These are phyloP conservation scores for Thymus mandschuricus DNA, from an alignment of 257 asterid species.

Conservation along the genomic window DNA sequence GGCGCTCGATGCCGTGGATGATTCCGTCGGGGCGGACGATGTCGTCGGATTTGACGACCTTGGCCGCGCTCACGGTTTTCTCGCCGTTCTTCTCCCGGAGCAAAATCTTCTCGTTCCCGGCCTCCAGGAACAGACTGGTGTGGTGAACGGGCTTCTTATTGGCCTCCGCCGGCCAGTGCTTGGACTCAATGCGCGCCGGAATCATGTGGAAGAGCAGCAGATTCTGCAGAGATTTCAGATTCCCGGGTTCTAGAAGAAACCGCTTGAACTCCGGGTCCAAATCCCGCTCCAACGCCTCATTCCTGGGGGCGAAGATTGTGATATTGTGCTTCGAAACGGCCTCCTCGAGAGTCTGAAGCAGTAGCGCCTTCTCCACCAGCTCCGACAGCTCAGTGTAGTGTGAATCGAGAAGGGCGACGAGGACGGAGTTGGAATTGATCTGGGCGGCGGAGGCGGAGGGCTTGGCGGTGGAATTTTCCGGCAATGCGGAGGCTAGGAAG, in stretches of 20 bases:
- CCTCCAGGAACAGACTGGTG: slow-evolving; percentile 59
- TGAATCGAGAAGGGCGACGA: slow-evolving; percentile 89
- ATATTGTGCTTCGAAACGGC: slow-evolving; percentile 80
- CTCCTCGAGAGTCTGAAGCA: slow-evolving; percentile 78
- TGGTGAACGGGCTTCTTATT: slow-evolving; percentile 27
- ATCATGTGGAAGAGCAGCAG: slow-evolving; percentile 79
- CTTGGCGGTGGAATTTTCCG: slow-evolving; percentile 37
- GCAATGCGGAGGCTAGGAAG: slow-evolving; percentile 59
- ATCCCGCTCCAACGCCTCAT: slow-evolving; percentile 80
- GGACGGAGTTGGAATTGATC: slow-evolving; percentile 83
- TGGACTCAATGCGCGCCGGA: slow-evolving; percentile 70
- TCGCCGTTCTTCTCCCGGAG: slow-evolving; percentile 44
- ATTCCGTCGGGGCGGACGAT: slow-evolving; percentile 84
- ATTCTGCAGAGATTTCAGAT: slow-evolving; percentile 77
- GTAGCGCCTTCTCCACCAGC: slow-evolving; percentile 86
- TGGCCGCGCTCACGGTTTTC: slow-evolving; percentile 46
- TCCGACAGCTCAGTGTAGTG: slow-evolving; percentile 92
- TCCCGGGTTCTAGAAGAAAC: slow-evolving; percentile 77
- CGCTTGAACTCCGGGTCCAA: slow-evolving; percentile 93
- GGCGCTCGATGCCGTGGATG: slow-evolving; percentile 91
- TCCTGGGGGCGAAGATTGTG: slow-evolving; percentile 88
- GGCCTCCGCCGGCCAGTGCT: slow-evolving; percentile 40
- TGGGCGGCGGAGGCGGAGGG: slow-evolving; percentile 30
- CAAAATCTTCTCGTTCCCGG: slow-evolving; percentile 44
- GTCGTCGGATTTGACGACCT: slow-evolving; percentile 56